phyloP scores from a whole-genome alignment of 441 rosid genomes.

The Mallotus repandus region DNA sequence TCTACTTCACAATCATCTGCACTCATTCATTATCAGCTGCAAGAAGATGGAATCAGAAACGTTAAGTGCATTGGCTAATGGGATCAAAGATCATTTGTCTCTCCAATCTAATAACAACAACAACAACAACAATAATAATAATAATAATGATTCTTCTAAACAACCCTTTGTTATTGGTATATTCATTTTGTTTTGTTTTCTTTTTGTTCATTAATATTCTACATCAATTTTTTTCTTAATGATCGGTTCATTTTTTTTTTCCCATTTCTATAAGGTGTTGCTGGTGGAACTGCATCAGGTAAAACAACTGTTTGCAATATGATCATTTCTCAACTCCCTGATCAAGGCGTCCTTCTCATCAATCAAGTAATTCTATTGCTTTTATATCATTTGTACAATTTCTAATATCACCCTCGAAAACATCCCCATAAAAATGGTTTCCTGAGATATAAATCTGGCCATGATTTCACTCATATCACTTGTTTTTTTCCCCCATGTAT shows the following conservation, averaged over 20 bases:
- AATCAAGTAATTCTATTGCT: constrained; percentile 52
- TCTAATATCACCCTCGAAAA: no score
- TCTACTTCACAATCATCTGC: no score
- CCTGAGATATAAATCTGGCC: no score
- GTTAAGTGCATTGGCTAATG: constrained; percentile 22
- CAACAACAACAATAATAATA: no score
- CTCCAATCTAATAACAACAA: constrained; percentile 20
- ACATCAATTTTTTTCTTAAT: neutral
- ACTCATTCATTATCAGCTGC: no score
- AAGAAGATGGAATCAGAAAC: constrained; percentile 32
- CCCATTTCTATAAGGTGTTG: constrained; percentile 49
- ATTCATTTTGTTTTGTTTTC: no score
- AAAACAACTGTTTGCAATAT: constrained; percentile 92
- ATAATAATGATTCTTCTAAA: constrained; percentile 30
- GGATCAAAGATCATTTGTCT: constrained; percentile 32
- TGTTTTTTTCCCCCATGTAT: no score
- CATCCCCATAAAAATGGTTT: no score
- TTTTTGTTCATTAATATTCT: no score
- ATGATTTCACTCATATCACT: no score
- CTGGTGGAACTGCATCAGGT: constrained; percentile 90
- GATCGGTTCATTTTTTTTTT: neutral
- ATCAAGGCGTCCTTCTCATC: constrained; percentile 77
- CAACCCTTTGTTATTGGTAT: constrained; percentile 78
- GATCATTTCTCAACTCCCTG: constrained; percentile 84
- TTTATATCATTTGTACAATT: neutral